These are phyloP conservation scores for Sordaria brevicollis DNA, from an alignment of 495 filamentous ascomycete genomes.

Conservation along the genomic window DNA sequence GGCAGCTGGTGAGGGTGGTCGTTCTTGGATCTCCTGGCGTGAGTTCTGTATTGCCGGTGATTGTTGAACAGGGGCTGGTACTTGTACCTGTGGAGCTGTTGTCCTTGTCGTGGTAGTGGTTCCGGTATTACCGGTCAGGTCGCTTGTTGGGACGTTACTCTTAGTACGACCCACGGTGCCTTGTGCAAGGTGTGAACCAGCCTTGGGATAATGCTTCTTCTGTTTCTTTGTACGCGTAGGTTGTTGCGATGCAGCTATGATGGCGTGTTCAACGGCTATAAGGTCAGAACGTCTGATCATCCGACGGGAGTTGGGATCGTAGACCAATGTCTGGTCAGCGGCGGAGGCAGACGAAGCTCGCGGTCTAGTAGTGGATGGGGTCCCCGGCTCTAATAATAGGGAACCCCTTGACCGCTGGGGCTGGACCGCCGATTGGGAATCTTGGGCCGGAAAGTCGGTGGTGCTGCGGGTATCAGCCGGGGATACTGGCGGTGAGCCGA, in stretches of 20 bases:
- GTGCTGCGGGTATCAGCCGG: constrained; percentile 1
- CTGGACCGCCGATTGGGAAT: neutral
- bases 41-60: neutral
- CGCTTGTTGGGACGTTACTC: constrained; percentile 17
- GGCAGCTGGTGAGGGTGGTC: constrained; percentile 1
- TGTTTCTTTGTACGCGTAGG: constrained; percentile 44
- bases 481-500: constrained; percentile 24
- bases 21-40: constrained; percentile 4
- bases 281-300: constrained; percentile 35
- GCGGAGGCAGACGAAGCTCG: constrained; percentile 12
- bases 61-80: neutral
- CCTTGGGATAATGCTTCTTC: constrained; percentile 31
- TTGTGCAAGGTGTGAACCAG: constrained; percentile 25
- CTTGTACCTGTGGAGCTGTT: constrained; percentile 1
- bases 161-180: constrained; percentile 22
- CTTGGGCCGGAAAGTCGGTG: neutral
- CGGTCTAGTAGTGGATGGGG: constrained; percentile 7
- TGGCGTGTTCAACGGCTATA: constrained; percentile 24
- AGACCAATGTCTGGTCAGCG: constrained; percentile 33
- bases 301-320: constrained; percentile 47
- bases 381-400: neutral
- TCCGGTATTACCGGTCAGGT: constrained; percentile 27
- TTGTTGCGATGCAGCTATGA: constrained; percentile 37
- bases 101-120: neutral
- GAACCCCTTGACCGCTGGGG: neutral